phyloP scores from a whole-genome alignment of 1,284 basidiomycete genomes.

The Gastroboletus turbinatus region DNA sequence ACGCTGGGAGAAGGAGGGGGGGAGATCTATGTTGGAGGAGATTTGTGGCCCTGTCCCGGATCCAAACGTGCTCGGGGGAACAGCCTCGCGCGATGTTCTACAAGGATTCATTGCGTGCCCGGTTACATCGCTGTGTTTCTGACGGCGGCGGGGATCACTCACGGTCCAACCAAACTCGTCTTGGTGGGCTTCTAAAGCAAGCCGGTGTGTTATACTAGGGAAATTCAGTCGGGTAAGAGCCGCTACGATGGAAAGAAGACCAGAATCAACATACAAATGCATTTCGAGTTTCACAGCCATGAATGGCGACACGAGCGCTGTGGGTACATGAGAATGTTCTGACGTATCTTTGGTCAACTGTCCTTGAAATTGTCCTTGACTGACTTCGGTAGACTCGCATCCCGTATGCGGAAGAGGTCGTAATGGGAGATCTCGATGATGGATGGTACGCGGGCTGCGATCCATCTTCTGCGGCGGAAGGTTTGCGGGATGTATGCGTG shows the following conservation, averaged over 20 bases:
- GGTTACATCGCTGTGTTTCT: neutral
- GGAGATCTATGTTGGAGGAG: neutral
- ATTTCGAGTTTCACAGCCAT: neutral
- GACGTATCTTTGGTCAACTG: too few species aligned
- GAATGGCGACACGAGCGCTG: neutral
- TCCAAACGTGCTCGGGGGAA: neutral
- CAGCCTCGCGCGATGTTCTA: neutral
- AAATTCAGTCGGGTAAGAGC: constrained; percentile 2
- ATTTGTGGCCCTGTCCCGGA: neutral
- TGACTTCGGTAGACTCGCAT: neutral
- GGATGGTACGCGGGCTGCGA: neutral
- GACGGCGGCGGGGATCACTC: neutral
- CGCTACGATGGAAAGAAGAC: neutral
- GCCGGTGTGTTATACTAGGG: neutral
- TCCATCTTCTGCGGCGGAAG: neutral
- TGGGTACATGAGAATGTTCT: neutral
- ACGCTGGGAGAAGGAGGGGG: neutral
- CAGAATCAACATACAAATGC: neutral
- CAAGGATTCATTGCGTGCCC: neutral
- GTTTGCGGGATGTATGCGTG: neutral
- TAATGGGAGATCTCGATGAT: neutral
- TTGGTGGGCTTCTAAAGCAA: neutral
- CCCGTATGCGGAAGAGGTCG: too few species aligned
- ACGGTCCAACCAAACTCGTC: neutral
- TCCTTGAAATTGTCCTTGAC: neutral